phyloP scores from a whole-genome alignment of 108 stramenopile species.

The Pseudonitzschia multiseries region DNA sequence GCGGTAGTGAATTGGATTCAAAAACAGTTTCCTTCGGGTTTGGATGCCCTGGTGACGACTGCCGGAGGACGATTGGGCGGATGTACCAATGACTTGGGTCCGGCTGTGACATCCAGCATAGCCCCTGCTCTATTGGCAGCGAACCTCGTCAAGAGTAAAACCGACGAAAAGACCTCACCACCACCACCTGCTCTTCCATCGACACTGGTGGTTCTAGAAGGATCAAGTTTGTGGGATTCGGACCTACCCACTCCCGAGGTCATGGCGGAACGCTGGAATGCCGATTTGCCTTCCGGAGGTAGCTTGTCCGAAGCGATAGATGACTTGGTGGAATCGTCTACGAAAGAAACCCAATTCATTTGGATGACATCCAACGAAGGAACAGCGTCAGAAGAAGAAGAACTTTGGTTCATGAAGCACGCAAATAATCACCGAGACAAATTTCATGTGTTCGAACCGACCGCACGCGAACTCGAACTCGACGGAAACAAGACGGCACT shows the following conservation, averaged over 20 bases:
- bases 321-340: neutral
- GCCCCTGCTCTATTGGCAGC: constrained; percentile 11
- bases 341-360: neutral
- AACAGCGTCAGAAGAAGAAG: constrained; percentile 1
- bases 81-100: neutral
- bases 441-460: constrained; percentile 1
- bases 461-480: neutral
- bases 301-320: neutral
- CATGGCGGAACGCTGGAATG: constrained; percentile 8
- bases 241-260: neutral
- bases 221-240: constrained; percentile 2
- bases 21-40: constrained; percentile 13
- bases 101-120: neutral
- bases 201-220: constrained; percentile 8
- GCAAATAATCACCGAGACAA: neutral
- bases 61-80: constrained; percentile 19
- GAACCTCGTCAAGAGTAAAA: neutral
- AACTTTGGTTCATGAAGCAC: constrained; percentile 3
- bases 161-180: neutral
- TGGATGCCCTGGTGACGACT: constrained; percentile 11
- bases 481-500: neutral
- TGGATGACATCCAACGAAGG: constrained; percentile 6
- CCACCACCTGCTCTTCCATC: neutral
- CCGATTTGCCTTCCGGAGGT: neutral
- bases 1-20: constrained; percentile 10